Evolutionary conservation across 768 basidiomycete genomes (phyloP).

Genomic region (Naganishia vishniacii): DNA sequence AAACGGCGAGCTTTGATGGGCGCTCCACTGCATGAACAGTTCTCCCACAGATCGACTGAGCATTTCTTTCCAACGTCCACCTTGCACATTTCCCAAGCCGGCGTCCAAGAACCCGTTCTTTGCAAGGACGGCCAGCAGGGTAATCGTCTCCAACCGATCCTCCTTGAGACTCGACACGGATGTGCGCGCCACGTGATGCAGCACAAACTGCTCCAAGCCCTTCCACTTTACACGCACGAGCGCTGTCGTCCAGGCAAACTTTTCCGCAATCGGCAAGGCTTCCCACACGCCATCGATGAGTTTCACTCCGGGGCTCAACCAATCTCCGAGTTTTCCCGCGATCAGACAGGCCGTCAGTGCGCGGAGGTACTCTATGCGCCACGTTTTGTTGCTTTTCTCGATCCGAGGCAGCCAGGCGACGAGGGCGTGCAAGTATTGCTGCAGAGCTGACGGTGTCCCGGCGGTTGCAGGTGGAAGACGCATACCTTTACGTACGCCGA

Average conservation of each 20-base stretch:
- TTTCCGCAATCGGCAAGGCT: constrained; percentile 31
- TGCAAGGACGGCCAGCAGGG: constrained; percentile 45
- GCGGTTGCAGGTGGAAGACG: constrained; percentile 37
- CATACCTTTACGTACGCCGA: constrained; percentile 42
- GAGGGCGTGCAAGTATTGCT: constrained; percentile 20
- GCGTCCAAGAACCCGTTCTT: constrained; percentile 39
- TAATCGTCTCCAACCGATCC: constrained; percentile 37
- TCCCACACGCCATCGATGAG: constrained; percentile 40
- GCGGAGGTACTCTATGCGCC: constrained; percentile 32
- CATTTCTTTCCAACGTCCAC: constrained; percentile 41
- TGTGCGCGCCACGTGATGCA: constrained; percentile 42
- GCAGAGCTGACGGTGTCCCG: constrained; percentile 5
- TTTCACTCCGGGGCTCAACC: constrained; percentile 42
- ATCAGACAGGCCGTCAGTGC: constrained; percentile 35
- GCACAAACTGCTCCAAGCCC: constrained; percentile 46
- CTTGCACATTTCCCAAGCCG: constrained; percentile 44
- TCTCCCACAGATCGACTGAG: constrained; percentile 26
- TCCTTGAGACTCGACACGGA: constrained; percentile 22
- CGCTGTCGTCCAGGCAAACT: constrained; percentile 37
- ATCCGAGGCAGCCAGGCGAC: background rate
- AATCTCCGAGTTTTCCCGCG: constrained; percentile 44
- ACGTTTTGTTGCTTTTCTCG: background rate
- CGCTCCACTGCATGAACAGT: constrained; percentile 14
- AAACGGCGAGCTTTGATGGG: background rate
- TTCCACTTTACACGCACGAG: constrained; percentile 39